phyloP scores from a whole-genome alignment of 2,329 filamentous ascomycete species.

The Neofusicoccum sp. region DNA sequence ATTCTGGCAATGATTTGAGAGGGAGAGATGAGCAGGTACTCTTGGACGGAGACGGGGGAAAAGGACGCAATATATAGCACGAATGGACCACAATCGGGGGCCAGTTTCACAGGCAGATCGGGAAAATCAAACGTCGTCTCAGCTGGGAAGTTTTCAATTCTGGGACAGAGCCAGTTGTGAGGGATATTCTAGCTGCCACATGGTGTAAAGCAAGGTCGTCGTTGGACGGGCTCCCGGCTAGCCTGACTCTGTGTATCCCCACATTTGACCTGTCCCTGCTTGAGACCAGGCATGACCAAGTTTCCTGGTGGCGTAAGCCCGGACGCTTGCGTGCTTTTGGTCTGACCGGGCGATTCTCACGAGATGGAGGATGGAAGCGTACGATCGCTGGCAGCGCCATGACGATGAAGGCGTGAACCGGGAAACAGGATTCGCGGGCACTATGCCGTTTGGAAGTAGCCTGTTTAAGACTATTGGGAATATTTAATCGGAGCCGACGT shows the following conservation, averaged over 20 bases:
- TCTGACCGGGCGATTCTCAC: neutral
- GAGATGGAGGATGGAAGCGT: neutral
- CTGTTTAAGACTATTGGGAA: neutral
- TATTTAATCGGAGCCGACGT: neutral
- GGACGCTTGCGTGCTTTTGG: constrained; percentile 8
- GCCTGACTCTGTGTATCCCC: constrained; percentile 10
- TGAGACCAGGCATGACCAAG: neutral
- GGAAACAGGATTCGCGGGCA: neutral
- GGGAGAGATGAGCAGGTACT: too few relatives aligned
- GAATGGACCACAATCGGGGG: neutral
- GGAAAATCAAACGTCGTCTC: neutral
- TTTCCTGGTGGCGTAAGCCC: neutral
- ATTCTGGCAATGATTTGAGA: too few relatives aligned
- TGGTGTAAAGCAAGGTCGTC: neutral
- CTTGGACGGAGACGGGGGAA: neutral
- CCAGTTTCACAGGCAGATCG: neutral
- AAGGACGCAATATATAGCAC: neutral
- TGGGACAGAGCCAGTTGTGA: neutral
- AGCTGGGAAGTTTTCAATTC: neutral
- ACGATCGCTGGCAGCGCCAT: neutral
- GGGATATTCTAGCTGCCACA: neutral
- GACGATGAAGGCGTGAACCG: constrained; percentile 14
- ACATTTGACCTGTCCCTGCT: neutral
- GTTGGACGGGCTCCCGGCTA: constrained; percentile 6
- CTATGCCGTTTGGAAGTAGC: neutral